Evolutionary conservation across 2,329 filamentous ascomycete species (phyloP).

Genomic region (Epichloe scottii): DNA sequence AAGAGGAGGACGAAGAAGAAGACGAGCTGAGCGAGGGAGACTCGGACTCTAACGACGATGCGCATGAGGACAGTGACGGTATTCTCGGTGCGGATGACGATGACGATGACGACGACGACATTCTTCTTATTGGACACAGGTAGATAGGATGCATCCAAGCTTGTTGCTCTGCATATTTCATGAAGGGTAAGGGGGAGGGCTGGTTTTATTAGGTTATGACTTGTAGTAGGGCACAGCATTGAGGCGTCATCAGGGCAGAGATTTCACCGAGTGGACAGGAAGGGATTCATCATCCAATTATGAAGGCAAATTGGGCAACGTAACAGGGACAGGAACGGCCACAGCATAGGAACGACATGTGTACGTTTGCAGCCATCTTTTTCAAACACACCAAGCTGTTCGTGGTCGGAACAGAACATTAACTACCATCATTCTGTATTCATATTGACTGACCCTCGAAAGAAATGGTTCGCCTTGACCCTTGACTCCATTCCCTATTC

Average conservation of each 20-base stretch:
- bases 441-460: not conserved
- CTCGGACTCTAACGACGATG: slow-evolving; percentile 34
- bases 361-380: not conserved
- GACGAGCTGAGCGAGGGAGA: slow-evolving; percentile 31
- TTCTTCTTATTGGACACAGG: slow-evolving; percentile 37
- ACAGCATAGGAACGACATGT: not conserved
- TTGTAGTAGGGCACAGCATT: not conserved
- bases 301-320: not conserved
- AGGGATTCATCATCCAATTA: not conserved
- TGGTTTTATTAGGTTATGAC: not conserved
- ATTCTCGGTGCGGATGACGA: slow-evolving; percentile 32
- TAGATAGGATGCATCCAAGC: slow-evolving; percentile 15
- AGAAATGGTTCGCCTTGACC: not conserved
- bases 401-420: not conserved
- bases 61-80: slow-evolving; percentile 30
- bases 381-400: not conserved
- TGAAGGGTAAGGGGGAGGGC: not conserved
- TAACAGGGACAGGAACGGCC: not conserved
- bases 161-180: not conserved
- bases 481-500: not conserved
- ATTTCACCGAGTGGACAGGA: not conserved
- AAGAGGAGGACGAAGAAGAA: slow-evolving; percentile 31
- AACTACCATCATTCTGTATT: not conserved
- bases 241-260: not conserved
- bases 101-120: slow-evolving; percentile 36